A percentile compares a stretch with the other conserved stretches of the same genome.
phyloP scores from a whole-genome alignment of 352 stramenopile species.

The Phytophthora vignae region DNA sequence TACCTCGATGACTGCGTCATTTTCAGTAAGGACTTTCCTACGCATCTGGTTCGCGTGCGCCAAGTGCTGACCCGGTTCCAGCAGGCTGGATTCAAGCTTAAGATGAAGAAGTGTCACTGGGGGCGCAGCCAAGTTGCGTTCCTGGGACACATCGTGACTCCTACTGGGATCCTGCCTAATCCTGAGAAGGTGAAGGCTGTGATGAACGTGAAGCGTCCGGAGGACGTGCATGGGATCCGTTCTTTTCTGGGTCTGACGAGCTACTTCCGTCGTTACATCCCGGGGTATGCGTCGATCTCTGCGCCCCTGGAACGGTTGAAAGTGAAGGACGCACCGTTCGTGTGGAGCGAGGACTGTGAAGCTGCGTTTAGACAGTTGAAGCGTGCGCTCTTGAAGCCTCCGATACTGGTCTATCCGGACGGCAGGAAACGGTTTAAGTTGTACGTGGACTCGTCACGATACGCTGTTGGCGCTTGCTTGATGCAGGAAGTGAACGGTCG shows the following conservation, averaged over 20 bases:
- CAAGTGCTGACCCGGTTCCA: slow-evolving; percentile 7
- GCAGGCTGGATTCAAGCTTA: slow-evolving; percentile 1
- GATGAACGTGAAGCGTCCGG: no score
- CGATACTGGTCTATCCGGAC: slow-evolving; percentile 8
- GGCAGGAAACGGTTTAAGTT: slow-evolving; percentile 3
- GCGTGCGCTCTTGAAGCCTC: not conserved
- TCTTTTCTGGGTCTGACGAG: no score
- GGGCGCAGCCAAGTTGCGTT: slow-evolving; percentile 8
- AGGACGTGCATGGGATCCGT: no score
- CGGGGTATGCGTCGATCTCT: no score
- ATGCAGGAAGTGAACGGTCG: slow-evolving; percentile 7
- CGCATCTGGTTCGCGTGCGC: not conserved
- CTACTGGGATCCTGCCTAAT: slow-evolving; percentile 5
- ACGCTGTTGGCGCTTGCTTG: slow-evolving; percentile 6
- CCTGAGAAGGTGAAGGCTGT: no score
- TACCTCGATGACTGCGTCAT: slow-evolving; percentile 5
- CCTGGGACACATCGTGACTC: slow-evolving; percentile 3
- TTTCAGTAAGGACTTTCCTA: slow-evolving; percentile 13
- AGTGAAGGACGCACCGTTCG: not conserved
- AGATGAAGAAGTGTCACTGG: slow-evolving; percentile 16
- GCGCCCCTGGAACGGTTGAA: slow-evolving; percentile 12
- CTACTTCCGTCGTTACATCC: no score
- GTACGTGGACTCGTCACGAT: slow-evolving; percentile 7
- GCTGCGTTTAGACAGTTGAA: not conserved
- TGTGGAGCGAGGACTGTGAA: slow-evolving; percentile 8